Evolutionary conservation across 2,329 filamentous ascomycete genomes (phyloP).

Genomic region (Pseudopithomyces maydicus): DNA sequence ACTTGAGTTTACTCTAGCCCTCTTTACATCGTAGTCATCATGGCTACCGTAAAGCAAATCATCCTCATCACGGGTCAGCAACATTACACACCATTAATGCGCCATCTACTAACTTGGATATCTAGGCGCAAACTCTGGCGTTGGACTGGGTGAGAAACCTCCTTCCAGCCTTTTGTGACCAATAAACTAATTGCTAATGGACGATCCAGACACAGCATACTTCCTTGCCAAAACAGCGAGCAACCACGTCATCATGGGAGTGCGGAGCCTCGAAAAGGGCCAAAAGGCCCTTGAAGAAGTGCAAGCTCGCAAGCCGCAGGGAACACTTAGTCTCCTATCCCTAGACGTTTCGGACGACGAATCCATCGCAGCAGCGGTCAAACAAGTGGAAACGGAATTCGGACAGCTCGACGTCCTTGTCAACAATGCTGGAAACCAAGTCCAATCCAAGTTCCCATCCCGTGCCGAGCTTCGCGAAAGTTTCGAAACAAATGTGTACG

Average conservation of each 20-base stretch:
- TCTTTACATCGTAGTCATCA: background rate
- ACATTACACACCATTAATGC: background rate
- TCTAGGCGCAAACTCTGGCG: constrained; percentile 34
- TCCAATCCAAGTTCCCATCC: constrained; percentile 9
- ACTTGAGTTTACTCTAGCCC: background rate
- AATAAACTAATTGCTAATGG: background rate
- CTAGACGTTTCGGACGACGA: constrained; percentile 43
- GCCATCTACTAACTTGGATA: constrained; percentile 4
- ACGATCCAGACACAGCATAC: constrained; percentile 29
- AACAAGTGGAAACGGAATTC: constrained; percentile 34
- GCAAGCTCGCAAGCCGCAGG: constrained; percentile 32
- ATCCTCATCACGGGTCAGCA: constrained; percentile 35
- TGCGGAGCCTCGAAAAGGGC: constrained; percentile 39
- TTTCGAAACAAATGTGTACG: constrained; percentile 47
- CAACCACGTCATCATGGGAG: constrained; percentile 45
- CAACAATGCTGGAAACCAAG: constrained; percentile 77
- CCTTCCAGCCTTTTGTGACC: background rate
- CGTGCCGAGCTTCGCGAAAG: constrained; percentile 24
- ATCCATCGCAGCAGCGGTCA: constrained; percentile 41
- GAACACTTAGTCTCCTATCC: constrained; percentile 38
- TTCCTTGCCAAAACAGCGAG: constrained; percentile 31
- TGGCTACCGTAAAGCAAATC: constrained; percentile 25
- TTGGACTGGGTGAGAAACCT: background rate
- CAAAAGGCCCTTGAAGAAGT: constrained; percentile 34
- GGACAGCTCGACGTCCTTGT: constrained; percentile 74